Base-by-base conservation (phyloP, 129 eudicot genomes). In the Solidago caesia region DNA sequence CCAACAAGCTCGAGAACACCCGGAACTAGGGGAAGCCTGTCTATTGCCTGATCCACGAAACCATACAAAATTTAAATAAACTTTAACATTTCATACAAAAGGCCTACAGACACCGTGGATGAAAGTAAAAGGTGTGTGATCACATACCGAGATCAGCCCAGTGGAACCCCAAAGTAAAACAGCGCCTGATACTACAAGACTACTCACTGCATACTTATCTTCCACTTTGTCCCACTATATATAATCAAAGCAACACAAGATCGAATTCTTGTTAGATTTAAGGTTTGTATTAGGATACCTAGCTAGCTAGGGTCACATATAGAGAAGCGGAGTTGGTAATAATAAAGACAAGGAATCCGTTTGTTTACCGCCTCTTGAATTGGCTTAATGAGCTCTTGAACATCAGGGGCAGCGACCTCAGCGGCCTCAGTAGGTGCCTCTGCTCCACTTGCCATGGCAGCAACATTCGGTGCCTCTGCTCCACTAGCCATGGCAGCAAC, bases 1-100 rank as follows among this genome's bases (percentile, higher is more conserved):
- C 98, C 98, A 52, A 94, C 97, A 0, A 94, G 89, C 89, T 94
- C 98, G 4, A 94, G 85, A 82, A 90, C 88, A 60, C 96, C 98
- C 71, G 98, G 98, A 71, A 88, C 67, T 67, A 90, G 64, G 39
- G 98, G 98, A 72, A 94, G 97, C 96, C 81, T 86, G 83, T 94
- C 98, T 78, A 94, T 88, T 65, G 98, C 97, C 98, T 94, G 83
- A 60, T 58, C 51, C 73, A 76, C 59, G 43, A 27, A 57, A 16
- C 4, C 45, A 8, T 68, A 39, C 5, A 13, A 1, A 6, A 47
- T 26, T 47, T 45, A 33, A 1, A 33, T 33, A 33, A 33, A 33
- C 39, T 33, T 33, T 3, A 33, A 33, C 39, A 33, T 33, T 53
- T 10, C n/a, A 53, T 13, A 53, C 14, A 13, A 59, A 59, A 7